Evolutionary conservation across 2,329 filamentous ascomycete genomes (phyloP).

Genomic region (Colletotrichum endophyticum): DNA sequence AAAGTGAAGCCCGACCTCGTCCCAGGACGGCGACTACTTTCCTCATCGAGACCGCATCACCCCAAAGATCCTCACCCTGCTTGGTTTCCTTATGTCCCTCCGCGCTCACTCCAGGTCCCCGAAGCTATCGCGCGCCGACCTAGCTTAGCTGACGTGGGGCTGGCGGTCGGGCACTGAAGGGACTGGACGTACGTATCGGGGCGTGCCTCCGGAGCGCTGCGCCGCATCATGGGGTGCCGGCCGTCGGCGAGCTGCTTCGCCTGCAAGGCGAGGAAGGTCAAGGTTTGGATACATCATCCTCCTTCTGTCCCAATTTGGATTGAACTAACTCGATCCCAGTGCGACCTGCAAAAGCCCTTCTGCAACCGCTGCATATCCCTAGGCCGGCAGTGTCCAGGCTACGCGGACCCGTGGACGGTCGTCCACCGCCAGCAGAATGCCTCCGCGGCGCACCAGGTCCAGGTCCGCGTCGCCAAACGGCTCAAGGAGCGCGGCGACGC

Average conservation of each 20-base stretch:
- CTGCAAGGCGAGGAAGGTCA: constrained; percentile 12
- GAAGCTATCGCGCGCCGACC: background rate
- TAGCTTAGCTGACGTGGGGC: background rate
- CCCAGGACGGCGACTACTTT: background rate
- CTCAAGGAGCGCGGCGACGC: background rate
- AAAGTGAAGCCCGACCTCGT: background rate
- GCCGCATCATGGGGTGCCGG: background rate
- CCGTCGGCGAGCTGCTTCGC: constrained; percentile 7
- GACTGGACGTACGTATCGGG: background rate
- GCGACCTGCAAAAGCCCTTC: constrained; percentile 40
- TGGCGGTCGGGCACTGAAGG: background rate
- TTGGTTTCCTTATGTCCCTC: background rate
- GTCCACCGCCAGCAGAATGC: constrained; percentile 25
- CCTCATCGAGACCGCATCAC: background rate
- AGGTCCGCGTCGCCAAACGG: background rate
- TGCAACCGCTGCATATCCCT: constrained; percentile 45
- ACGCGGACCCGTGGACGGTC: constrained; percentile 41
- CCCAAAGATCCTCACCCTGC: background rate
- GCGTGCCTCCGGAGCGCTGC: constrained; percentile 11
- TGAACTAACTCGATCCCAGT: constrained; percentile 27
- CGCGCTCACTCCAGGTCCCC: background rate
- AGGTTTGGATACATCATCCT: background rate
- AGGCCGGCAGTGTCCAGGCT: constrained; percentile 43
- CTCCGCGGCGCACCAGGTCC: background rate
- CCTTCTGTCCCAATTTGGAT: background rate